These are phyloP conservation scores for Raphidocelis subcapitata DNA, from an alignment of 139 green algal genomes.

Conservation along the genomic window DNA sequence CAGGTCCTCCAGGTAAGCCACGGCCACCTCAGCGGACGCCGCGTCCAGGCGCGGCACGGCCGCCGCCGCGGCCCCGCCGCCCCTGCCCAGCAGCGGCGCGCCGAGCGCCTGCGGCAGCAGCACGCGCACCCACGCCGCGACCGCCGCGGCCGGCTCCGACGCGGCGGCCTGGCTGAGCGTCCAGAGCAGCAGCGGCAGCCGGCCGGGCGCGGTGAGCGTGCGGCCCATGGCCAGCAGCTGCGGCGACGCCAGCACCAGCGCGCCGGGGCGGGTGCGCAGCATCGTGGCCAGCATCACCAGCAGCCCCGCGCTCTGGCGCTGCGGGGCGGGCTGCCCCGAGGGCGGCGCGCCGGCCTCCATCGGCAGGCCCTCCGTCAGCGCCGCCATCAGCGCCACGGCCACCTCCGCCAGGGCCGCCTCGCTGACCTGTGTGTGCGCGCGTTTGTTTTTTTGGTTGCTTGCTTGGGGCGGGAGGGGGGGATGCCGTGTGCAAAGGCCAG, in stretches of 20 bases:
- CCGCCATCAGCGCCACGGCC: not conserved
- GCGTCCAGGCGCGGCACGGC: conserved; percentile 17
- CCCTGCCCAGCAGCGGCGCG: not conserved
- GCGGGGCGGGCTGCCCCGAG: not conserved
- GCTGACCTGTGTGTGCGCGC: not conserved
- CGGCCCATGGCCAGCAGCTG: conserved; percentile 20
- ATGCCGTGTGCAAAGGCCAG: too few relatives aligned
- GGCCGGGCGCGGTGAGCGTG: conserved; percentile 8
- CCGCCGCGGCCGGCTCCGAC: conserved; percentile 5
- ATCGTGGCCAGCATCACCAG: conserved; percentile 28
- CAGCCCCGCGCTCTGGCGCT: conserved; percentile 6
- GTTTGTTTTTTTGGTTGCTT: too few relatives aligned
- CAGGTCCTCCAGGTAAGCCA: conserved; percentile 17
- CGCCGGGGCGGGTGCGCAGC: conserved; percentile 29
- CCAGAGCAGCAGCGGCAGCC: conserved; percentile 40
- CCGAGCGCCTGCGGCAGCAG: conserved; percentile 43
- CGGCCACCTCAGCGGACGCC: not conserved
- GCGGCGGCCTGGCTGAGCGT: conserved; percentile 25
- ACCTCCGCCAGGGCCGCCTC: conserved; percentile 10
- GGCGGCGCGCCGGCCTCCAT: conserved; percentile 2
- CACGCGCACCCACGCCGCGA: conserved; percentile 41
- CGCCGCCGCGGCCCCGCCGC: not conserved
- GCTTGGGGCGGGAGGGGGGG: too few relatives aligned
- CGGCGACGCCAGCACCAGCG: conserved; percentile 15
- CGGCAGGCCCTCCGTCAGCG: not conserved